These are phyloP conservation scores for Kwoniella pini DNA, from an alignment of 768 basidiomycete genomes.

Conservation along the genomic window DNA sequence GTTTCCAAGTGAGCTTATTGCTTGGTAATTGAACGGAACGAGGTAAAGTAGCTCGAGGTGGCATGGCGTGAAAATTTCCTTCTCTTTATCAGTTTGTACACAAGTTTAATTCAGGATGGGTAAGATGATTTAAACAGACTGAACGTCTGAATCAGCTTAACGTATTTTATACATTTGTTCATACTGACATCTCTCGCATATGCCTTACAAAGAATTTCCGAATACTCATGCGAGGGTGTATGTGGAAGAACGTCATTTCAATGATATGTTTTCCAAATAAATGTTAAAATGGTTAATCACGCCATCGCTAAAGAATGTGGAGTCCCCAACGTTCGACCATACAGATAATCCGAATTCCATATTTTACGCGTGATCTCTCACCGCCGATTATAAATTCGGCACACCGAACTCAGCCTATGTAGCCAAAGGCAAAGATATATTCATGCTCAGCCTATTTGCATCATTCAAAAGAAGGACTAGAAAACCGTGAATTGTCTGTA, in stretches of 20 bases:
- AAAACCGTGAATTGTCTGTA: too few species aligned
- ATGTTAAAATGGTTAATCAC: background rate
- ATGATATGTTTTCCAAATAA: conserved; percentile 1
- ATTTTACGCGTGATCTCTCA: background rate
- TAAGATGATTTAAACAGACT: too few species aligned
- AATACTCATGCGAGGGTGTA: background rate
- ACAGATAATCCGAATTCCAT: background rate
- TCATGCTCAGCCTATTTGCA: too few species aligned
- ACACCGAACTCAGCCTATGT: background rate
- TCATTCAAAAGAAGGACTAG: too few species aligned
- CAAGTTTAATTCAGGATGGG: too few species aligned
- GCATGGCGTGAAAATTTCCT: conserved; percentile 14
- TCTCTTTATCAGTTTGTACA: background rate
- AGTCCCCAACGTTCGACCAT: background rate
- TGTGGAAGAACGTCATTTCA: background rate
- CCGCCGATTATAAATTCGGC: background rate
- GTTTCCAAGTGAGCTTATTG: conserved; percentile 16
- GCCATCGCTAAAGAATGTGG: conserved; percentile 9
- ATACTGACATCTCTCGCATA: background rate
- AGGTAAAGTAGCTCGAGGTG: conserved; percentile 21
- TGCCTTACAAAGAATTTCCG: too few species aligned
- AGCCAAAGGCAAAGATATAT: too few species aligned
- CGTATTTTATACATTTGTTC: background rate
- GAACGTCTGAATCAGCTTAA: too few species aligned
- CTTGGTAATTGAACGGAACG: conserved; percentile 22